A percentile compares a stretch with the other conserved stretches of the same genome.
phyloP scores from a whole-genome alignment of 495 filamentous ascomycete genomes.

The Lophiotrema nucula region DNA sequence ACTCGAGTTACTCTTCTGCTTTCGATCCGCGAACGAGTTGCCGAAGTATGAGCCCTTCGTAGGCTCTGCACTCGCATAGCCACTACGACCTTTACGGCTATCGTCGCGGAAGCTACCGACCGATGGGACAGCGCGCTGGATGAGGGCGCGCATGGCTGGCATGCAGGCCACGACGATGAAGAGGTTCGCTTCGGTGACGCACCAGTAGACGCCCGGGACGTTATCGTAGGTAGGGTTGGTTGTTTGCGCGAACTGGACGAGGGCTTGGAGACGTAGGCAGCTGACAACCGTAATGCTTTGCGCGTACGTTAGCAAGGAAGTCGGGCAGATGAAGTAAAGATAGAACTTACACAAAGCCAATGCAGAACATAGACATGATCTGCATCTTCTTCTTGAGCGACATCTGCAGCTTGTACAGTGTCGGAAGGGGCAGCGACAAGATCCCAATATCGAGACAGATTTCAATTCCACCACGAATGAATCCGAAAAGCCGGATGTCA shows the following conservation, averaged over 20 bases:
- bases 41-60: no score
- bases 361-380: slow-evolving; percentile 11
- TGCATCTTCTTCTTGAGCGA: slow-evolving; percentile 6
- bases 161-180: slow-evolving; percentile 6
- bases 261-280: background rate
- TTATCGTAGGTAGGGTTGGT: slow-evolving; percentile 13
- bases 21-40: no score
- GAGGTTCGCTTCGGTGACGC: slow-evolving; percentile 4
- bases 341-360: slow-evolving; percentile 3
- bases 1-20: no score
- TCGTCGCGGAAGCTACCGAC: no score
- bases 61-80: no score
- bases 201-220: slow-evolving; percentile 5
- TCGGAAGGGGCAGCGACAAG: background rate
- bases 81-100: no score
- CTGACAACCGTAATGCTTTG: slow-evolving; percentile 4
- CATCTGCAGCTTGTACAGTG: background rate
- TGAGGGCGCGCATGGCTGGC: slow-evolving; percentile 24
- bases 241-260: background rate
- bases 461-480: slow-evolving; percentile 2
- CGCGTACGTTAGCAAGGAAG: background rate
- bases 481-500: background rate
- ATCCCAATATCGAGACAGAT: slow-evolving; percentile 8
- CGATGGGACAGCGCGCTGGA: background rate
- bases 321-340: background rate